Percentiles rank a stretch among this genome's conserved stretches.
Conservation (phyloP, 2,329 filamentous ascomycete genomes). For the Fusarium algeriense region DNA sequence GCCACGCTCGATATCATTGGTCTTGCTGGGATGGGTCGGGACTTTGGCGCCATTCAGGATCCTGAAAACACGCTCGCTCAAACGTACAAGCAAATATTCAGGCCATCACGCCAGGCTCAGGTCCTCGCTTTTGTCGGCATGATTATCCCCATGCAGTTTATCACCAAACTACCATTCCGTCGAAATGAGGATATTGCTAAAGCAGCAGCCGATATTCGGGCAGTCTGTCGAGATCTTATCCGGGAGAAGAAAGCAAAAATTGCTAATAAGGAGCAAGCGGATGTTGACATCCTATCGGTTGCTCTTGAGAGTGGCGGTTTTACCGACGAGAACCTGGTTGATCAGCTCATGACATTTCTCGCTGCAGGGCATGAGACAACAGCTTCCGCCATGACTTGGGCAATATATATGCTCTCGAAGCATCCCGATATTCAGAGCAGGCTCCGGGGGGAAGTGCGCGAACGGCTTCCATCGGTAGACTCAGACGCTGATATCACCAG, state of each 20-base stretch:
- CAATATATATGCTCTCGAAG: slow-evolving; percentile 75
- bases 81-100: slow-evolving; percentile 69
- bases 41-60: slow-evolving; percentile 75
- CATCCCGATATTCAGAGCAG: slow-evolving; percentile 73
- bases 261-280: slow-evolving; percentile 61
- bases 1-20: slow-evolving; percentile 83
- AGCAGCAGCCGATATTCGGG: slow-evolving; percentile 71
- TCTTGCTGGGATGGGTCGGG: slow-evolving; percentile 75
- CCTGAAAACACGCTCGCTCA: slow-evolving; percentile 69
- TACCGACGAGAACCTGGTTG: slow-evolving; percentile 81
- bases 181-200: slow-evolving; percentile 74
- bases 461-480: slow-evolving; percentile 65
- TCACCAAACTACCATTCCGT: slow-evolving; percentile 74
- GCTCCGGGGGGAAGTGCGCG: slow-evolving; percentile 76
- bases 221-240: slow-evolving; percentile 76
- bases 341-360: slow-evolving; percentile 92
- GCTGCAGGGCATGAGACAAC: slow-evolving; percentile 87
- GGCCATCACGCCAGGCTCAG: slow-evolving; percentile 63
- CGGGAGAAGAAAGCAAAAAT: slow-evolving; percentile 72
- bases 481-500: slow-evolving; percentile 53
- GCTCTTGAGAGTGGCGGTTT: slow-evolving; percentile 82
- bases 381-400: slow-evolving; percentile 80
- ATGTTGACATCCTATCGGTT: slow-evolving; percentile 82
- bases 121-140: slow-evolving; percentile 69
- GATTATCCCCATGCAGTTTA: slow-evolving; percentile 73